Evolutionary conservation across 805 yeast genomes (phyloP).

Genomic region (Candida tammaniensis): DNA sequence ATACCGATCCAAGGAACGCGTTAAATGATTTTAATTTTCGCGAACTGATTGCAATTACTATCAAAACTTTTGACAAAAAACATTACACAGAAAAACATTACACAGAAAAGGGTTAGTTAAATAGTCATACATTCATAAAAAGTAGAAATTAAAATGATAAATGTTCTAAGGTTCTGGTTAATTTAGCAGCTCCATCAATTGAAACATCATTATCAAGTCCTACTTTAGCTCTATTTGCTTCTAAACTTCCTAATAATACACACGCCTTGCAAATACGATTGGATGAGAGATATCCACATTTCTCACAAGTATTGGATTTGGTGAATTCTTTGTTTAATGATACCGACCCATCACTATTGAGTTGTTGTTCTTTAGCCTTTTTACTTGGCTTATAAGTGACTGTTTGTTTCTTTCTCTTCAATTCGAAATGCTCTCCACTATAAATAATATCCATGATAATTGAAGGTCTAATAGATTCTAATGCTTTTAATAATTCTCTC

Average conservation of each 20-base stretch:
- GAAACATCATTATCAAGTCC: constrained; percentile 50
- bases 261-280: constrained; percentile 93
- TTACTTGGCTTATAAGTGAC: constrained; percentile 28
- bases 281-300: constrained; percentile 89
- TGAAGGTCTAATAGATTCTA: constrained; percentile 87
- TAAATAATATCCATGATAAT: constrained; percentile 92
- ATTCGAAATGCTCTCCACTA: constrained; percentile 82
- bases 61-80: too few species aligned
- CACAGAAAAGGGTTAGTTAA: too few species aligned
- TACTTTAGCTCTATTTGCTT: constrained; percentile 67
- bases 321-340: constrained; percentile 38
- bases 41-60: too few species aligned
- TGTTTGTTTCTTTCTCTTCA: constrained; percentile 56
- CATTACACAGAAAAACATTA: too few species aligned
- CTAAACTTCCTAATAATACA: constrained; percentile 78
- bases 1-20: too few species aligned
- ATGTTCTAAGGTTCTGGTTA: constrained; percentile 59
- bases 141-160: constrained; percentile 56
- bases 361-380: constrained; percentile 41
- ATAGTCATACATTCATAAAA: too few species aligned
- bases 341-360: constrained; percentile 63
- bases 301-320: constrained; percentile 76
- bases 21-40: too few species aligned
- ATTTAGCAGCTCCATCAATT: constrained; percentile 61
- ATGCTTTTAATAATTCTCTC: constrained; percentile 81